Conservation (phyloP, 1,139 yeast genomes). For the Suhomyces terraborum region DNA sequence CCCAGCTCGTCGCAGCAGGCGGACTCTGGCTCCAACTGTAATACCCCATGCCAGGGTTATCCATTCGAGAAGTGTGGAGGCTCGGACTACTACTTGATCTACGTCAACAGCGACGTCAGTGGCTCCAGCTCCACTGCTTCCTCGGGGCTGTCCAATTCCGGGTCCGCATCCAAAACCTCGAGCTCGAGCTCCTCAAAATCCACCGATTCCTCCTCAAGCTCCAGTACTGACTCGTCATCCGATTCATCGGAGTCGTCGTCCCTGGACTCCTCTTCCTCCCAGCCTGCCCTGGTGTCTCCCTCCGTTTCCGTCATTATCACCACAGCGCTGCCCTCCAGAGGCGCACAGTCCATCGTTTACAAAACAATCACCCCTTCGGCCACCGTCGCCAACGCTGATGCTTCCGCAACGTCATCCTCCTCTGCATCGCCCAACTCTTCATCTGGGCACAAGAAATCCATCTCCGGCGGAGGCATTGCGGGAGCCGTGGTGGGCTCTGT, state of each 20-base stretch:
- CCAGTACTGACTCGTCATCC: constrained; percentile 5
- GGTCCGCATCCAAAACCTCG: constrained; percentile 13
- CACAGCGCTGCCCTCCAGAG: constrained; percentile 13
- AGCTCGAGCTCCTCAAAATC: constrained; percentile 15
- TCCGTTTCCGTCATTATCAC: constrained; percentile 15
- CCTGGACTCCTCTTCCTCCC: constrained; percentile 9
- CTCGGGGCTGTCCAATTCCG: neutral
- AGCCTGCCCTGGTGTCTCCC: constrained; percentile 18
- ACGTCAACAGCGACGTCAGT: constrained; percentile 35
- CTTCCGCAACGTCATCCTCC: constrained; percentile 9
- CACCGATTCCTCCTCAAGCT: constrained; percentile 1
- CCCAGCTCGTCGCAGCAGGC: constrained; percentile 38
- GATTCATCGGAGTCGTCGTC: constrained; percentile 12
- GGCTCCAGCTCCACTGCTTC: neutral
- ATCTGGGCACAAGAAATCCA: constrained; percentile 20
- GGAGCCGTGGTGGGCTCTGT: constrained; percentile 70
- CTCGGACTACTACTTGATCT: constrained; percentile 50
- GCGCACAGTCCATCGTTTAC: constrained; percentile 17
- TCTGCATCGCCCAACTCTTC: constrained; percentile 10
- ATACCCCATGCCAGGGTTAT: constrained; percentile 57
- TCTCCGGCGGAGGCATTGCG: constrained; percentile 69
- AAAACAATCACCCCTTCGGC: constrained; percentile 19
- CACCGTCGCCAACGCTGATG: constrained; percentile 8
- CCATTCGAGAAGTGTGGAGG: constrained; percentile 67
- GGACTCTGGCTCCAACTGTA: constrained; percentile 42